These are phyloP conservation scores for Cryphonectria japonica DNA, from an alignment of 2,329 filamentous ascomycete species.

Conservation along the genomic window DNA sequence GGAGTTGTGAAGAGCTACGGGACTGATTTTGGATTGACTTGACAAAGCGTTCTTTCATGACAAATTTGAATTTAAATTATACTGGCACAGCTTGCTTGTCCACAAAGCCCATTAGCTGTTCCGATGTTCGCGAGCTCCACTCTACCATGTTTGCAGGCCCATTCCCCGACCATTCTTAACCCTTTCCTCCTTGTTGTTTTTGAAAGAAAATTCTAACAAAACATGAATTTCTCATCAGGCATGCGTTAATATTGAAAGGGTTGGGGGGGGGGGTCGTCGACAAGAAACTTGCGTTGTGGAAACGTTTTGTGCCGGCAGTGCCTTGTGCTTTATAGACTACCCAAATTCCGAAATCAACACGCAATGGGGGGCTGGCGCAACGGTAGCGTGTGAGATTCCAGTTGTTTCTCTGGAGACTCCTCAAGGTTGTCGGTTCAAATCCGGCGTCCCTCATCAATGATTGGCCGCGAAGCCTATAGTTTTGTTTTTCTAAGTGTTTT, in stretches of 20 bases:
- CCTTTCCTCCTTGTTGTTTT: too few relatives aligned
- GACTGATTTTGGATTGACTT: too few relatives aligned
- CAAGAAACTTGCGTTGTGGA: not conserved
- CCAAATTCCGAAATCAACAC: not conserved
- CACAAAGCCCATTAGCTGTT: too few relatives aligned
- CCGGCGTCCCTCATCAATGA: conserved; percentile 8
- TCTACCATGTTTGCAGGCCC: too few relatives aligned
- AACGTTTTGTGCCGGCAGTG: not conserved
- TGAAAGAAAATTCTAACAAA: too few relatives aligned
- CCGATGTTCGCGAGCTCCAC: too few relatives aligned
- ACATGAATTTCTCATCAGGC: too few relatives aligned
- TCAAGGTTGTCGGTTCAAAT: conserved; percentile 23
- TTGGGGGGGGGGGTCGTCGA: not conserved
- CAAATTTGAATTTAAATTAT: too few relatives aligned
- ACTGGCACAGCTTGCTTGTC: too few relatives aligned
- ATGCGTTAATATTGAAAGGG: not conserved
- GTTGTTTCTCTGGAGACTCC: conserved; percentile 11
- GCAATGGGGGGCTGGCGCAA: conserved; percentile 14
- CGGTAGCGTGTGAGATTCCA: conserved; percentile 24
- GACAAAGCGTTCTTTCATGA: too few relatives aligned
- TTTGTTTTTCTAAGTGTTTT: not conserved
- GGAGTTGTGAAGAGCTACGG: not conserved
- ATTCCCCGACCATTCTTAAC: too few relatives aligned
- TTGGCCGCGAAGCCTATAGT: not conserved
- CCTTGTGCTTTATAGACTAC: not conserved